A percentile compares a stretch with the other conserved stretches of the same genome.
phyloP scores from a whole-genome alignment of 306 rosid species.

The peach (Prunus persica) region DNA sequence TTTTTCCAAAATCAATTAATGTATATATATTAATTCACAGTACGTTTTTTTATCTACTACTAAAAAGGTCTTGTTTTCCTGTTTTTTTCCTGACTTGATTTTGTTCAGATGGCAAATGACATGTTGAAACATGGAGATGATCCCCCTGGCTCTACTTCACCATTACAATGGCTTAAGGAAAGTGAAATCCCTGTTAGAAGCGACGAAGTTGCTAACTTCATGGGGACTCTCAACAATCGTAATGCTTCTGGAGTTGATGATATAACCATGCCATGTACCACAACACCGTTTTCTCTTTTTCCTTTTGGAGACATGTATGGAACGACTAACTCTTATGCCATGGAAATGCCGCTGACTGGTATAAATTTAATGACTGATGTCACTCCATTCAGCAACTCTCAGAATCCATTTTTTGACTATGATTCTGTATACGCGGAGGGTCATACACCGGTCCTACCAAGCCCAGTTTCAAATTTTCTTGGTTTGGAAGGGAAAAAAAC shows the following conservation, averaged over 20 bases:
- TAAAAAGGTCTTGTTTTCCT: neutral
- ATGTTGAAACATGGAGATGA: conserved; percentile 8
- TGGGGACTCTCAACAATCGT: neutral
- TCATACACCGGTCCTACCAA: neutral
- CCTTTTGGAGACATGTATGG: conserved; percentile 9
- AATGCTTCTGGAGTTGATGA: conserved; percentile 17
- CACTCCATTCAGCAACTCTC: conserved; percentile 25
- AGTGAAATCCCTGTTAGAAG: conserved; percentile 4
- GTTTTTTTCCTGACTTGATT: conserved; percentile 1
- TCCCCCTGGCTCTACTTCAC: conserved; percentile 10
- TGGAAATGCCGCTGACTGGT: conserved; percentile 3
- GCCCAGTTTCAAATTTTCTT: neutral
- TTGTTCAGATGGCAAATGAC: conserved; percentile 26
- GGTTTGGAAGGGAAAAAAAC: conserved; percentile 18
- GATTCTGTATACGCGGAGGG: conserved; percentile 3
- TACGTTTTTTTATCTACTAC: neutral
- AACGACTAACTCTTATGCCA: conserved; percentile 18
- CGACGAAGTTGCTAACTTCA: conserved; percentile 10
- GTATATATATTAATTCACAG: neutral
- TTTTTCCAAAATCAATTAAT: neutral
- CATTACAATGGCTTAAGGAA: conserved; percentile 16
- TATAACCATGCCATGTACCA: neutral
- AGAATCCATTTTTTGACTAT: conserved; percentile 12
- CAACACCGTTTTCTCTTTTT: conserved; percentile 22
- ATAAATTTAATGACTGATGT: conserved; percentile 16